Evolutionary conservation across 768 basidiomycete genomes (phyloP), one percentile per base, ranked within the genome.

Genomic region (Lactifluus subvellereus): DNA sequence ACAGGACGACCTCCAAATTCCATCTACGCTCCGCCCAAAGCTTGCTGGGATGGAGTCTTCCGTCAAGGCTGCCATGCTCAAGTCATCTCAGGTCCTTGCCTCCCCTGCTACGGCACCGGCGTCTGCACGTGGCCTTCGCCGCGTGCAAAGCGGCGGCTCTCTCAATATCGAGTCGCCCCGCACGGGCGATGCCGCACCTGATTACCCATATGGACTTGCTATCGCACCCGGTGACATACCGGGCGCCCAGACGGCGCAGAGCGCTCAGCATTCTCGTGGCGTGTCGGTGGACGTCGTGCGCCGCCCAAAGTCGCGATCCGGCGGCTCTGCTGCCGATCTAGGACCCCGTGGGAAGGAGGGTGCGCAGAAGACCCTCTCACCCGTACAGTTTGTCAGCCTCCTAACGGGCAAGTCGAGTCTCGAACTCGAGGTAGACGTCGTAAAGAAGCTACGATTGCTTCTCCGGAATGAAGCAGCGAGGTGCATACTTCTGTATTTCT

Each of bases 61-160:
- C 1, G 89, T 96, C 54, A 96, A 96, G 72, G 91, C 89, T 5
- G 90, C 89, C 13, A 94, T 96, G 90, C 77, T 96, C 60, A 92
- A 90, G 71, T 91, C 91, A 0, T 92, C 91, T 0, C 84, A 87
- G 35, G 74, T 62, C 76, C 76, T 33, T 69, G 72, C 30, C 67
- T 74, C 32, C 71, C 50, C 38, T 68, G 72, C 51, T 53, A 45
- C 61, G 40, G 57, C 74, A 43, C 81, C 83, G 2, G 67, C 71
- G 18, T 81, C 84, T 4, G 83, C 87, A 32, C 80, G 80, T 53
- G 75, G 82, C 20, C 73, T 91, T 38, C 84, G 91, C 50, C 83
- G 83, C 67, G 84, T 85, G 8, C 85, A 82, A 66, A 91, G 90
- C 71, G 88, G 81, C 65, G 87, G 90, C 61, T 88, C 87, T 1